Conservation (phyloP, 345 rosid species). For the Arabidopsis arenosa region DNA sequence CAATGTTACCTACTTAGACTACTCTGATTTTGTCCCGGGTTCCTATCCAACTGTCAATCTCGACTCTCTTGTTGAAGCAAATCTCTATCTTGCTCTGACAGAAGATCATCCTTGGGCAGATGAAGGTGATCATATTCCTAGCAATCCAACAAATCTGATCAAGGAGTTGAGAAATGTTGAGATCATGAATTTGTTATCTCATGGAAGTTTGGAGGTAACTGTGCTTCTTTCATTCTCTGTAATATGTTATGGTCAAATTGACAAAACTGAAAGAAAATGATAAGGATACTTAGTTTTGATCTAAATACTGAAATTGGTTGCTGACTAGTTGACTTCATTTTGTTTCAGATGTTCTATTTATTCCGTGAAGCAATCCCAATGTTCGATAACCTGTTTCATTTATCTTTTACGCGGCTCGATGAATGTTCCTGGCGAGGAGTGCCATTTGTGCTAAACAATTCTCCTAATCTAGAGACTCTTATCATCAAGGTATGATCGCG, state of each 20-base stretch:
- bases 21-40: not conserved
- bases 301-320: not conserved
- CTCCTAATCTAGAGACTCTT: constrained; percentile 7
- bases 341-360: not conserved
- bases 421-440: too few species aligned
- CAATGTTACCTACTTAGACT: not conserved
- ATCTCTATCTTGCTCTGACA: not conserved
- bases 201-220: not conserved
- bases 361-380: not conserved
- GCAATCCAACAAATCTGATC: constrained; percentile 2
- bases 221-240: too few species aligned
- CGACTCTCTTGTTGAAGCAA: not conserved
- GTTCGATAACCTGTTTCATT: not conserved
- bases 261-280: too few species aligned
- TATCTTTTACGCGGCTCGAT: not conserved
- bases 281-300: not conserved
- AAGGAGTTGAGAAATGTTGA: not conserved
- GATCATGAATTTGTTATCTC: not conserved
- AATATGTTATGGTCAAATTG: too few species aligned
- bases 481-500: not conserved
- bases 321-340: not conserved
- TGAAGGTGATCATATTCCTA: not conserved
- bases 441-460: not conserved
- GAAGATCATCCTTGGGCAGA: not conserved
- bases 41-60: not conserved